Percentiles rank a stretch among this genome's conserved stretches.
These are phyloP conservation scores for Vitis labrusca DNA, from an alignment of 164 flowering plant genomes.

Conservation along the genomic window DNA sequence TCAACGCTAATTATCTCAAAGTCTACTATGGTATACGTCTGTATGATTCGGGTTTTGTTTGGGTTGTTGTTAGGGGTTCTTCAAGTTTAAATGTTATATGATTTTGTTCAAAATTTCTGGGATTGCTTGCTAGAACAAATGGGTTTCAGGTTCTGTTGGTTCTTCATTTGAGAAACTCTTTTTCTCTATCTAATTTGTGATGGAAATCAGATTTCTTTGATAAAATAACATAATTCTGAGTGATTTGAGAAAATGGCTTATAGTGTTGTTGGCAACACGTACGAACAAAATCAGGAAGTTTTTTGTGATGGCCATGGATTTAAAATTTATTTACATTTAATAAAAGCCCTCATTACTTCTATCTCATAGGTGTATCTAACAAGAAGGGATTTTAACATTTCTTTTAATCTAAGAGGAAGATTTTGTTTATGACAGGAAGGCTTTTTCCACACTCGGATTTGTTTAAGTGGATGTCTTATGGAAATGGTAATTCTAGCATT, in stretches of 20 bases:
- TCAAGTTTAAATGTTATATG: not conserved
- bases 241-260: not conserved
- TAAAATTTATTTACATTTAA: no score
- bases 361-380: no score
- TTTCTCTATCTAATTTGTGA: not conserved
- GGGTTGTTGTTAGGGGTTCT: not conserved
- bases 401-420: not conserved
- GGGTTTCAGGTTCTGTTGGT: no score
- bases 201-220: not conserved
- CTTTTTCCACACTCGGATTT: conserved; percentile 84
- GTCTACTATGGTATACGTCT: conserved; percentile 62
- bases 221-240: not conserved
- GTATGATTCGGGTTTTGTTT: not conserved
- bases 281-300: no score
- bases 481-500: conserved; percentile 62
- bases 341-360: no score
- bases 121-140: no score
- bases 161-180: no score
- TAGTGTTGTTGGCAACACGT: no score
- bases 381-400: not conserved
- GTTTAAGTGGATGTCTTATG: conserved; percentile 91
- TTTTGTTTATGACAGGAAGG: conserved; percentile 53
- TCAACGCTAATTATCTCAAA: conserved; percentile 60
- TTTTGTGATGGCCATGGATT: no score
- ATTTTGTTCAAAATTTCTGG: no score